Conservation (phyloP, 768 basidiomycete genomes). For the Lepiota subincarnata region DNA sequence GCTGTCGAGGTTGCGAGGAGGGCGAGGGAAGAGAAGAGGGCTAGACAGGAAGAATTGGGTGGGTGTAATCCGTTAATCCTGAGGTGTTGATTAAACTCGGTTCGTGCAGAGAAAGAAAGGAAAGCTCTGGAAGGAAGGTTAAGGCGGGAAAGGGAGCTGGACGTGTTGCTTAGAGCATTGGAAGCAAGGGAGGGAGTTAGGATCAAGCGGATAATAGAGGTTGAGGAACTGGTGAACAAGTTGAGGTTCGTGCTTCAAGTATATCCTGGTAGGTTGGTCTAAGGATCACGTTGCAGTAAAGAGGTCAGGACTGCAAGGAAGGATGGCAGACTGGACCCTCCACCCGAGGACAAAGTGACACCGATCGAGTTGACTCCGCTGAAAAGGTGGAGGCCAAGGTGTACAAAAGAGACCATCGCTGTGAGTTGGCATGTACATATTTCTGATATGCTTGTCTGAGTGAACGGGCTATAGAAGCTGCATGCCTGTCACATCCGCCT, state of each 20-base stretch:
- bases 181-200: conserved; percentile 23
- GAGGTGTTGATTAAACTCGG: background rate
- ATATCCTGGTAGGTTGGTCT: background rate
- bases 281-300: background rate
- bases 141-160: conserved; percentile 13
- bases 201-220: conserved; percentile 21
- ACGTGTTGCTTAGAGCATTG: conserved; percentile 20
- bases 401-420: conserved; percentile 17
- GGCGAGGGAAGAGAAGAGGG: conserved; percentile 9
- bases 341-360: background rate
- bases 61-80: background rate
- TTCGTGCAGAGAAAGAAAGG: background rate
- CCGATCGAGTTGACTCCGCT: background rate
- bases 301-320: background rate
- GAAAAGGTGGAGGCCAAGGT: background rate
- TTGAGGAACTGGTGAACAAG: conserved; percentile 15
- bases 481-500: conserved; percentile 21
- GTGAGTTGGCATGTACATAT: conserved; percentile 15
- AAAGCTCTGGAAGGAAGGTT: background rate
- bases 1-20: conserved; percentile 9
- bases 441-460: background rate
- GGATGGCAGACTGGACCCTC: background rate
- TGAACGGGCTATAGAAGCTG: conserved; percentile 14
- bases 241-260: conserved; percentile 15
- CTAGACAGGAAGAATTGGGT: conserved; percentile 3